Percentiles rank a stretch among this genome's conserved stretches.
These are phyloP conservation scores for Raffaelea deltoideospora DNA, from an alignment of 2,329 filamentous ascomycete genomes.

Conservation along the genomic window DNA sequence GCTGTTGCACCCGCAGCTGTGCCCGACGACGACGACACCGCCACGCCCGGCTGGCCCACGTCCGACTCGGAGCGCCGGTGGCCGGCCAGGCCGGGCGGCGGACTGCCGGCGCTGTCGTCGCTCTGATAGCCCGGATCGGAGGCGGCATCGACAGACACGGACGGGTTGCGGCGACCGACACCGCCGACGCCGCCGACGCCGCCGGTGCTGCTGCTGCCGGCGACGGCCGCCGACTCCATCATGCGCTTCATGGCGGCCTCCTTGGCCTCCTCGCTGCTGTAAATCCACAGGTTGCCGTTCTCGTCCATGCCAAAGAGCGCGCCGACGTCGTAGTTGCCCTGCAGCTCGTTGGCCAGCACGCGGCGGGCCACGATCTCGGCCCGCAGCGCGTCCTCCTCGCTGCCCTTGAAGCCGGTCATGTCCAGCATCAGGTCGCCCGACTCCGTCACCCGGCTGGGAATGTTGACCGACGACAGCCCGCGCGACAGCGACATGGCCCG, in stretches of 20 bases:
- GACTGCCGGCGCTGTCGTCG: slow-evolving; percentile 54
- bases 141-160: slow-evolving; percentile 58
- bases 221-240: slow-evolving; percentile 34
- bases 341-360: slow-evolving; percentile 80
- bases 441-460: slow-evolving; percentile 83
- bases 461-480: slow-evolving; percentile 78
- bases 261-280: slow-evolving; percentile 93
- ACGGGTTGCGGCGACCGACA: slow-evolving; percentile 30
- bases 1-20: neutral
- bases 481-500: slow-evolving; percentile 74
- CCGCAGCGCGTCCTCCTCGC: slow-evolving; percentile 77
- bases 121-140: slow-evolving; percentile 95
- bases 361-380: slow-evolving; percentile 89
- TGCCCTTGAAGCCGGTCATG: slow-evolving; percentile 93
- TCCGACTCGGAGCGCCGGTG: slow-evolving; percentile 57
- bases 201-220: too few relatives aligned
- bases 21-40: too few relatives aligned
- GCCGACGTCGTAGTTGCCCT: slow-evolving; percentile 92
- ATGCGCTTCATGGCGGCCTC: slow-evolving; percentile 63
- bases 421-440: slow-evolving; percentile 92
- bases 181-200: too few relatives aligned
- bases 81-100: slow-evolving; percentile 19
- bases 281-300: slow-evolving; percentile 97
- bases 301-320: slow-evolving; percentile 90
- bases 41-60: slow-evolving; percentile 26